These are phyloP conservation scores for Teratosphaeria gauchensis DNA, from an alignment of 2,329 filamentous ascomycete genomes.

Conservation along the genomic window DNA sequence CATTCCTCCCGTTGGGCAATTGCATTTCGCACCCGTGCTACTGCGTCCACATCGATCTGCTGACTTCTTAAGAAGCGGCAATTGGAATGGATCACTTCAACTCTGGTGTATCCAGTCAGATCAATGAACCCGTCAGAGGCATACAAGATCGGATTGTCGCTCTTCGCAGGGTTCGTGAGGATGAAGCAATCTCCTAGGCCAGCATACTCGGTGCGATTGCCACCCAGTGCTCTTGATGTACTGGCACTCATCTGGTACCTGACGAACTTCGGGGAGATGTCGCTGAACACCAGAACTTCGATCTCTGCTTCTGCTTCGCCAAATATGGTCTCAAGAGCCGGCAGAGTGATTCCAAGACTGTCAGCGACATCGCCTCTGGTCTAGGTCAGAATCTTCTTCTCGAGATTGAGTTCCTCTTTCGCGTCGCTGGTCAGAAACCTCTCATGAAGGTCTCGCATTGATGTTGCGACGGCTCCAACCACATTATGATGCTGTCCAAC, in stretches of 20 bases:
- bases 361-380: constrained; percentile 4
- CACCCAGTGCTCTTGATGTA: constrained; percentile 37
- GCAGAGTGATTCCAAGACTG: constrained; percentile 1
- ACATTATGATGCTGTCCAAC: constrained; percentile 1
- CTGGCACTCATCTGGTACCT: constrained; percentile 42
- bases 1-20: constrained; percentile 37
- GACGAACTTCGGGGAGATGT: constrained; percentile 46
- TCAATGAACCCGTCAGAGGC: constrained; percentile 44
- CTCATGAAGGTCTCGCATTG: constrained; percentile 6
- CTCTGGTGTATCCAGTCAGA: constrained; percentile 41
- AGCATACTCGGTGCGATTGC: constrained; percentile 35
- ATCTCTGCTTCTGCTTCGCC: constrained; percentile 6
- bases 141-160: constrained; percentile 42
- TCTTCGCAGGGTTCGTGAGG: constrained; percentile 42
- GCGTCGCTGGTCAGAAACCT: constrained; percentile 4
- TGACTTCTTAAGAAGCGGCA: constrained; percentile 43
- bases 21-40: constrained; percentile 34
- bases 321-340: constrained; percentile 6
- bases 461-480: constrained; percentile 1
- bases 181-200: constrained; percentile 52
- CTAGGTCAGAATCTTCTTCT: neutral
- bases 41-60: constrained; percentile 35
- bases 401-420: constrained; percentile 5
- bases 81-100: constrained; percentile 41
- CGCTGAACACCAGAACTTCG: constrained; percentile 14